These are phyloP conservation scores for Hygrophorus pudorinus DNA, from an alignment of 768 basidiomycete genomes.

Conservation along the genomic window DNA sequence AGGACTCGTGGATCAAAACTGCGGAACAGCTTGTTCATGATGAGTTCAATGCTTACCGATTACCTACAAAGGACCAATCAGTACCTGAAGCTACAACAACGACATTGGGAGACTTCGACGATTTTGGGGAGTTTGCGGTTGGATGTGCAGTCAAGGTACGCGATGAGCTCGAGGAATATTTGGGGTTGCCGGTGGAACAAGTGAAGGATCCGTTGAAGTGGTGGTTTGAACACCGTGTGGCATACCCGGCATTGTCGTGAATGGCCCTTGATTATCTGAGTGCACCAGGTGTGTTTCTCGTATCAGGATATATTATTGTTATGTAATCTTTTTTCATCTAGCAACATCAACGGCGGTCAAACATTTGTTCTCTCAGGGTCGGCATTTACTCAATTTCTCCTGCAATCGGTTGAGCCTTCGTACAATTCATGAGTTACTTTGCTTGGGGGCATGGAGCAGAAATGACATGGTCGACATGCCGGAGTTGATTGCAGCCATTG, in stretches of 20 bases:
- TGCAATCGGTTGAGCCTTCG: conserved; percentile 7
- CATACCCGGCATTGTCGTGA: conserved; percentile 9
- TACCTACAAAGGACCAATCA: neutral
- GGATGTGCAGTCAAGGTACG: neutral
- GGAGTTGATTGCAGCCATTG: too few species aligned
- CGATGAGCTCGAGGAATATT: conserved; percentile 10
- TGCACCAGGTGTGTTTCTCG: conserved; percentile 9
- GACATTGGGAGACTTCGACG: too few species aligned
- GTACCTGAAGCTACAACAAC: neutral
- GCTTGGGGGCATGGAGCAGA: conserved; percentile 12
- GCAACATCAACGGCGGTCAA: conserved; percentile 14
- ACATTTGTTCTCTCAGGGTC: conserved; percentile 12
- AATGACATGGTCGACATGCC: conserved; percentile 6
- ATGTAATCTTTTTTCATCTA: neutral
- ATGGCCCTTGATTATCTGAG: conserved; percentile 13
- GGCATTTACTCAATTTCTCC: conserved; percentile 13
- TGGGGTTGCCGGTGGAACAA: conserved; percentile 4
- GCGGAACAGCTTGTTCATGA: conserved; percentile 12
- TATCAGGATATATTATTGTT: too few species aligned
- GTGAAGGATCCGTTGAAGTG: conserved; percentile 8
- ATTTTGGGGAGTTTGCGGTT: neutral
- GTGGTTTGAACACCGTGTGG: conserved; percentile 7
- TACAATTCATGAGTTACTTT: conserved; percentile 10
- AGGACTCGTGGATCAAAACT: conserved; percentile 15
- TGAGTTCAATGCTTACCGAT: neutral